phyloP scores from a whole-genome alignment of 2,329 filamentous ascomycete genomes.

The Neoscytalidium dimidiatum region DNA sequence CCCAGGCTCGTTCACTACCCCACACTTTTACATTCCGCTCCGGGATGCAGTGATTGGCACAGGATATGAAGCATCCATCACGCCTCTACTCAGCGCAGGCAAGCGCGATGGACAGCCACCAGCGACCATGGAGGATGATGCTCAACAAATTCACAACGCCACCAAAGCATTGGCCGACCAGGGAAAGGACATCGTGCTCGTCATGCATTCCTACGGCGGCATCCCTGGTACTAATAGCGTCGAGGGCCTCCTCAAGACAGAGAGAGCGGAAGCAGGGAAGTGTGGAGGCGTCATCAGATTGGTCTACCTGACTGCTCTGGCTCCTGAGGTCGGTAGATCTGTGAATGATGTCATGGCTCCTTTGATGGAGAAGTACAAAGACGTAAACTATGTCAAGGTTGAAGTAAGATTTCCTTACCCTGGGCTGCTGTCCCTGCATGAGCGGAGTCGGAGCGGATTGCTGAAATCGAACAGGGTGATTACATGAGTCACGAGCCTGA shows the following conservation, averaged over 20 bases:
- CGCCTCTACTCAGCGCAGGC: conserved; percentile 22
- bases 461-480: not conserved
- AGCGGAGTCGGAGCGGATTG: no score
- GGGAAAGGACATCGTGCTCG: conserved; percentile 35
- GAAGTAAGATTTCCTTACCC: conserved; percentile 1
- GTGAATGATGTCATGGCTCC: conserved; percentile 1
- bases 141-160: conserved; percentile 29
- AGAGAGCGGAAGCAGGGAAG: conserved; percentile 30
- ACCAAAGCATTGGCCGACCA: conserved; percentile 29
- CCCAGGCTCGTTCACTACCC: conserved; percentile 29
- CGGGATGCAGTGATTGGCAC: conserved; percentile 21
- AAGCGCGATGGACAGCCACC: conserved; percentile 1
- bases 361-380: not conserved
- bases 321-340: not conserved
- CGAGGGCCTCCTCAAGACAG: conserved; percentile 31
- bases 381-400: not conserved
- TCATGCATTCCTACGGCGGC: conserved; percentile 41
- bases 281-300: conserved; percentile 34
- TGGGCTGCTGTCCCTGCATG: no score
- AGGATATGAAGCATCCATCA: conserved; percentile 25
- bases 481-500: conserved; percentile 19
- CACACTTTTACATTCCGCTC: conserved; percentile 25
- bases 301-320: conserved; percentile 26
- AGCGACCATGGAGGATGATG: conserved; percentile 34
- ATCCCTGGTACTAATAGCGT: conserved; percentile 31